Evolutionary conservation across 2,329 filamentous ascomycete genomes (phyloP), one percentile per base, ranked within the genome.

Genomic region (Colletotrichum tamarilloi): DNA sequence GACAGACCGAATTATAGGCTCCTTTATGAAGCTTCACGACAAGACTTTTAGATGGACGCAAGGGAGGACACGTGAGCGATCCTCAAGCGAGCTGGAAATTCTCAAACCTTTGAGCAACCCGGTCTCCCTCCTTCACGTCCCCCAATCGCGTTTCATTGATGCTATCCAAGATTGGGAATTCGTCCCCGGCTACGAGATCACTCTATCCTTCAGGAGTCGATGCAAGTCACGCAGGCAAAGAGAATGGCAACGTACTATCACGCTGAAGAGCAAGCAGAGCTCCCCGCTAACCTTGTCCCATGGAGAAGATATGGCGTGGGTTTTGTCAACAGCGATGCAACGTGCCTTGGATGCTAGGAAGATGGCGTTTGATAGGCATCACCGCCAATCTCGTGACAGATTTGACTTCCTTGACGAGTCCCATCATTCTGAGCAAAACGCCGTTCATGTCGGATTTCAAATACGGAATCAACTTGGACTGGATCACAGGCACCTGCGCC

Each of bases 391-490:
- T 28, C 86, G 83, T 73, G 77, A 78, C 19, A 79, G 76, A 52
- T 76, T 82, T 14, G 83, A 84, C 62, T 83, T 81, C 19, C 81
- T 80, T 8, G 79, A 78, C 26, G 80, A 81, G 57, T 85, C 82
- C 76, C 81, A 80, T 19, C 83, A 85, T 57, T 81, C 82, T 19
- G 82, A 85, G 30, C 82, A 84, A 53, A 83, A 86, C 55, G 85
- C 85, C 1, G 78, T 89, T 11, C 82, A 85, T 62, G 79, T 89
- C 57, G 81, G 83, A 67, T 79, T 89, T 63, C 82, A 83, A 38
- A 79, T 89, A 46, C 78, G 80, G 32, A 90, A 90, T 78, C 87
- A 86, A 73, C 81, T 89, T 16, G 88, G 88, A 0, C 86, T 87
- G 4, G 78, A 82, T 55, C 87, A 85, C 73, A 81, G 82, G 28